phyloP scores from a whole-genome alignment of 306 rosid genomes.

The Castanopsis chinensis region DNA sequence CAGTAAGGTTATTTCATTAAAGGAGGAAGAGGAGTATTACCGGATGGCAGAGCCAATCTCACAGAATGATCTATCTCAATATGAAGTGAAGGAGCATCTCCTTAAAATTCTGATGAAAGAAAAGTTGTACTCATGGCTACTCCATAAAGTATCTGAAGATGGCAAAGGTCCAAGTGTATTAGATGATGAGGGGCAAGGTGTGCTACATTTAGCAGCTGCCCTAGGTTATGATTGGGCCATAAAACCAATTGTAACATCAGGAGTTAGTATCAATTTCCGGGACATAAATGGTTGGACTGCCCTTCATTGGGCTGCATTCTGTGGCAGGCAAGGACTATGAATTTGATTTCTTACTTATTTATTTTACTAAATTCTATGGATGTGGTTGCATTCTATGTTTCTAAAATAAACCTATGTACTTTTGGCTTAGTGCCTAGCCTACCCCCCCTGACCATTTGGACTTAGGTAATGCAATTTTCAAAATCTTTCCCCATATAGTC shows the following conservation, averaged over 20 bases:
- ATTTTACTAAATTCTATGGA: slow-evolving; percentile 1
- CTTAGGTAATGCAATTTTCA: neutral
- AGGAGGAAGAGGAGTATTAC: slow-evolving; percentile 64
- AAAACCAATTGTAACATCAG: slow-evolving; percentile 61
- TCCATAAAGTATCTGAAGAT: slow-evolving; percentile 63
- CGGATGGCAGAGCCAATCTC: slow-evolving; percentile 32
- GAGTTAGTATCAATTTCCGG: slow-evolving; percentile 83
- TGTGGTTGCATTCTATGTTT: slow-evolving; percentile 2
- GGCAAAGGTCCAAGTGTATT: slow-evolving; percentile 80
- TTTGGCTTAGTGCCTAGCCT: neutral
- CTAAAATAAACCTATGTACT: neutral
- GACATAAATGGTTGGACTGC: slow-evolving; percentile 92
- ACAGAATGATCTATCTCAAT: slow-evolving; percentile 39
- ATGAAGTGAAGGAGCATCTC: slow-evolving; percentile 41
- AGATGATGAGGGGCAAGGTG: slow-evolving; percentile 74
- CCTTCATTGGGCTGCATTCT: slow-evolving; percentile 87
- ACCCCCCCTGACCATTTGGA: neutral
- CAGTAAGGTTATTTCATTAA: slow-evolving; percentile 56
- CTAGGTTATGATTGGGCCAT: slow-evolving; percentile 89
- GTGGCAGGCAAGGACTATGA: slow-evolving; percentile 67
- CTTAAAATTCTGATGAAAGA: slow-evolving; percentile 56
- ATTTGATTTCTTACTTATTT: neutral
- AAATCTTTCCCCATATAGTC: neutral
- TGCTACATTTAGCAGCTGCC: slow-evolving; percentile 71
- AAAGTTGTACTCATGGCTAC: slow-evolving; percentile 79